phyloP scores from a whole-genome alignment of 163 green algal genomes.

The Chlamydomonas reinhardtii region DNA sequence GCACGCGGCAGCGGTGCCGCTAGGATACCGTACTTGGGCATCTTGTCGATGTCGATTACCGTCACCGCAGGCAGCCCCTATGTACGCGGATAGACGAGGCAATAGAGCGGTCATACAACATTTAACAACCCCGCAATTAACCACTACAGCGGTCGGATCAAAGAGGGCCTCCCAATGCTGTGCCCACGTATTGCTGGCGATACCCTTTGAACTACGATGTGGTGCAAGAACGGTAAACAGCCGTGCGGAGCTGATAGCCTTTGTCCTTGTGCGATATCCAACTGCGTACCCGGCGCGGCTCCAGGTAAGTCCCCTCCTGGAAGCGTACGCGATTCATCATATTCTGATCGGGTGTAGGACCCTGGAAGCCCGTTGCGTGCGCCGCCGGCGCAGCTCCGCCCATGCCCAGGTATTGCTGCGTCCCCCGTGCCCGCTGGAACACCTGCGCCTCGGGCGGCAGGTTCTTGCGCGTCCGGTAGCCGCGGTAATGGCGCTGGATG shows the following conservation, averaged over 20 bases:
- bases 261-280: background rate
- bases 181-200: too few species aligned
- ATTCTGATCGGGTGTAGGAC: slow-evolving; percentile 34
- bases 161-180: too few species aligned
- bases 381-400: background rate
- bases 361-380: background rate
- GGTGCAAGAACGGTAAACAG: too few species aligned
- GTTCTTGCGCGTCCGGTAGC: slow-evolving; percentile 21
- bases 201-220: too few species aligned
- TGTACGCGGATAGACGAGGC: background rate
- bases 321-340: slow-evolving; percentile 33
- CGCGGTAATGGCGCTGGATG: slow-evolving; percentile 55
- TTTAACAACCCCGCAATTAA: background rate
- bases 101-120: too few species aligned
- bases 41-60: slow-evolving; percentile 63
- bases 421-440: background rate
- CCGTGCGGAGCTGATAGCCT: too few species aligned
- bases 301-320: slow-evolving; percentile 6
- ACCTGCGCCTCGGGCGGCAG: slow-evolving; percentile 9
- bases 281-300: slow-evolving; percentile 8
- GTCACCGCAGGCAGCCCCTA: slow-evolving; percentile 39
- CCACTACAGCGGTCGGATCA: too few species aligned
- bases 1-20: slow-evolving; percentile 46
- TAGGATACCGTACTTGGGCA: slow-evolving; percentile 61
- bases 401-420: background rate